phyloP scores from a whole-genome alignment of 1,284 basidiomycete genomes.

The Thecaphora thlaspeos region DNA sequence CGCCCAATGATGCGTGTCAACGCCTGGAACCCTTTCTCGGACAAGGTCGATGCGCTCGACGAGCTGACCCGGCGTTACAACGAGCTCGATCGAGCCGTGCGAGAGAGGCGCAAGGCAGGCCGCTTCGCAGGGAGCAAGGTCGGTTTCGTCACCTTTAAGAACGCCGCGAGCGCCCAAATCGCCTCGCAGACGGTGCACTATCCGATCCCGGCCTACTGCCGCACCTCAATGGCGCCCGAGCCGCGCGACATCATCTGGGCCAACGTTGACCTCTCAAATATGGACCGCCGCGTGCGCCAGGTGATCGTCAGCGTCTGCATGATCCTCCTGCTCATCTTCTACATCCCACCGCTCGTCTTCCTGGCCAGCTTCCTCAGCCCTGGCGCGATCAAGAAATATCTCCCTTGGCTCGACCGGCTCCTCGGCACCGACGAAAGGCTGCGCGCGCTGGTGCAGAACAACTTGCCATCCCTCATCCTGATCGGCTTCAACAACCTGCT shows the following conservation, averaged over 20 bases:
- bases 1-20: constrained; percentile 32
- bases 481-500: constrained; percentile 83
- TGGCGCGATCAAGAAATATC: constrained; percentile 81
- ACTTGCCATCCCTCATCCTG: constrained; percentile 83
- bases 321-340: constrained; percentile 65
- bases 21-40: constrained; percentile 43
- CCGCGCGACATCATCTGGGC: constrained; percentile 94
- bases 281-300: constrained; percentile 46
- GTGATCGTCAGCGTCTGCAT: constrained; percentile 62
- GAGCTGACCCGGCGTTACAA: constrained; percentile 41
- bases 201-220: constrained; percentile 45
- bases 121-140: constrained; percentile 65
- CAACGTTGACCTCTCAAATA: constrained; percentile 70
- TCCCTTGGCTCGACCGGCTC: constrained; percentile 74
- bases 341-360: constrained; percentile 59
- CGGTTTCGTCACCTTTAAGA: constrained; percentile 96
- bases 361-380: constrained; percentile 84
- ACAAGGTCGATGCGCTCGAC: constrained; percentile 47
- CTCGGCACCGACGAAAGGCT: constrained; percentile 79
- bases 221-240: constrained; percentile 70
- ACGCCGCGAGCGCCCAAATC: constrained; percentile 88
- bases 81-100: constrained; percentile 41
- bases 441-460: constrained; percentile 85
- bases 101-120: constrained; percentile 15
- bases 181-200: constrained; percentile 79